Evolutionary conservation across 2,329 filamentous ascomycete species (phyloP).

Genomic region (Fusarium begoniae): DNA sequence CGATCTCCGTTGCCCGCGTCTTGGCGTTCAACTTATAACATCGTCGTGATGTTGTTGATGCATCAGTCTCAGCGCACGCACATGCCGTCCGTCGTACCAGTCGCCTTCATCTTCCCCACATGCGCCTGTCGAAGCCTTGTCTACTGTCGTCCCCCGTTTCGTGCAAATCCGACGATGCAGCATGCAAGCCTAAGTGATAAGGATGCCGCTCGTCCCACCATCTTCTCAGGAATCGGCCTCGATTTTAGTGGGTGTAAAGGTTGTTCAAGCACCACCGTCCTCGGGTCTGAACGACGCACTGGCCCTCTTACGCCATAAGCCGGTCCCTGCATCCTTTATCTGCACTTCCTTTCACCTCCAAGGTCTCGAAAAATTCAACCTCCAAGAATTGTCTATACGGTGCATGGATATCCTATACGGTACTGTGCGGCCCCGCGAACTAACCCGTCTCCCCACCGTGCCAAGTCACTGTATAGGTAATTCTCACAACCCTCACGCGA

Average conservation of each 20-base stretch:
- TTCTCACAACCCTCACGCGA: slow-evolving; percentile 34
- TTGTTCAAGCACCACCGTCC: slow-evolving; percentile 16
- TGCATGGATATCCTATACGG: slow-evolving; percentile 31
- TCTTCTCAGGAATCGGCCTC: slow-evolving; percentile 17
- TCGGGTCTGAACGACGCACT: slow-evolving; percentile 25
- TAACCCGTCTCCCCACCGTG: slow-evolving; percentile 8
- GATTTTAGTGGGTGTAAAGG: slow-evolving; percentile 20
- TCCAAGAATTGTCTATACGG: slow-evolving; percentile 44
- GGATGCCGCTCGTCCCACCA: slow-evolving; percentile 27
- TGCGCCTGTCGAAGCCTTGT: slow-evolving; percentile 32
- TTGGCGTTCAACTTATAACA: slow-evolving; percentile 25
- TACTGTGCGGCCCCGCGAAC: slow-evolving; percentile 17
- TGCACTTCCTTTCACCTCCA: slow-evolving; percentile 32
- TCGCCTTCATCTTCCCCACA: slow-evolving; percentile 28
- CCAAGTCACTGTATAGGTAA: slow-evolving; percentile 41
- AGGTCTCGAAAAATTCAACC: slow-evolving; percentile 34
- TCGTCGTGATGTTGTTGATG: slow-evolving; percentile 17
- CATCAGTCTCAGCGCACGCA: slow-evolving; percentile 18
- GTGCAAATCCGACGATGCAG: slow-evolving; percentile 23
- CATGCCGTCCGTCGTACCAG: not conserved
- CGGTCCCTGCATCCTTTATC: slow-evolving; percentile 43
- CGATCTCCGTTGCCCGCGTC: slow-evolving; percentile 6
- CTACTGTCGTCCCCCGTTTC: slow-evolving; percentile 23
- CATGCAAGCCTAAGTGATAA: slow-evolving; percentile 8
- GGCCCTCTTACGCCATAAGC: slow-evolving; percentile 30